Percentiles rank a stretch among this genome's conserved stretches.
These are phyloP conservation scores for Cryptococcus floricola DNA, from an alignment of 1,284 basidiomycete species.

Conservation along the genomic window DNA sequence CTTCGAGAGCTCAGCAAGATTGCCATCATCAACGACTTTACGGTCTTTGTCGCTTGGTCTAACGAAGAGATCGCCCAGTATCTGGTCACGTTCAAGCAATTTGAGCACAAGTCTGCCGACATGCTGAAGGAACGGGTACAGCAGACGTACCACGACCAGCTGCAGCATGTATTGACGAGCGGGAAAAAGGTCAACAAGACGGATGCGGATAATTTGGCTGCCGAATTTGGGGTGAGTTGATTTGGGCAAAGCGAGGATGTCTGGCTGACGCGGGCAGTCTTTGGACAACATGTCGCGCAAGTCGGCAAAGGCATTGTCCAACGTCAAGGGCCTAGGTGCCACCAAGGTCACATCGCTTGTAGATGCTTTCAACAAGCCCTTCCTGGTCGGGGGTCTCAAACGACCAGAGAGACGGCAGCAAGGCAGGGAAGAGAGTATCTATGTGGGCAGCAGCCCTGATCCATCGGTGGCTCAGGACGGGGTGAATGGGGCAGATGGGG, in stretches of 20 bases:
- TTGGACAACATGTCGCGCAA: constrained; percentile 74
- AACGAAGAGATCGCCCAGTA: constrained; percentile 89
- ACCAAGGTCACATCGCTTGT: constrained; percentile 73
- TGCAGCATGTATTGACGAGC: constrained; percentile 81
- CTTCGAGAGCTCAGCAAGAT: constrained; percentile 92
- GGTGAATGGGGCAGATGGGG: constrained; percentile 4
- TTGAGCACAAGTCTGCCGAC: constrained; percentile 89
- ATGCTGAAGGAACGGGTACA: constrained; percentile 90
- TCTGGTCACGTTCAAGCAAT: constrained; percentile 84
- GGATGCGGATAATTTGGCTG: constrained; percentile 88
- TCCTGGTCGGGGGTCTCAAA: constrained; percentile 41
- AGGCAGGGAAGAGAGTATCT: not conserved
- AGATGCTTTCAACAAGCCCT: constrained; percentile 54
- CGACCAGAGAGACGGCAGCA: constrained; percentile 4
- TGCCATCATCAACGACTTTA: constrained; percentile 87
- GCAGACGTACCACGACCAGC: constrained; percentile 75
- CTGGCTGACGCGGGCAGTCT: constrained; percentile 53
- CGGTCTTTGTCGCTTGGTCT: constrained; percentile 86
- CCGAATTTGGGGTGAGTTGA: constrained; percentile 79
- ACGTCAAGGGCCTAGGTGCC: constrained; percentile 88
- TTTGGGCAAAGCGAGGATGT: not conserved
- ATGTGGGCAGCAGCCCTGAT: constrained; percentile 12
- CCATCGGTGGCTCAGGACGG: not conserved
- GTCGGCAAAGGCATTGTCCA: constrained; percentile 67
- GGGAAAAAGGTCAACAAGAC: constrained; percentile 96